Percentiles rank a stretch among this genome's conserved stretches.
Conservation (phyloP, 169 alveolate genomes). For the Cryptosporidium muris region DNA sequence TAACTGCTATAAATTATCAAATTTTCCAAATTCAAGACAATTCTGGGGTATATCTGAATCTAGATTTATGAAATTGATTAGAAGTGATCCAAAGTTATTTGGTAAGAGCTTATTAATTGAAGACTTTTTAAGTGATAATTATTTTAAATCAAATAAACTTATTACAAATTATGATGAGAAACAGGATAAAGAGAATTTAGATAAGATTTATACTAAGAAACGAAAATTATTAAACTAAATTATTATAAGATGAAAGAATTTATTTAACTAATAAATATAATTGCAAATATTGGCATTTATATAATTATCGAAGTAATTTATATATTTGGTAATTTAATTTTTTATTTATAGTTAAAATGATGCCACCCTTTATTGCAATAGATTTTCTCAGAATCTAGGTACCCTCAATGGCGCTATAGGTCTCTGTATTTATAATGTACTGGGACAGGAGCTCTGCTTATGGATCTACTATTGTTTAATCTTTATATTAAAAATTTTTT, state of each 20-base stretch:
- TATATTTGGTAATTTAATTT: too few species aligned
- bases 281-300: neutral
- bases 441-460: too few species aligned
- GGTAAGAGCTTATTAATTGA: neutral
- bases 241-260: neutral
- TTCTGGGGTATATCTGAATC: slow-evolving; percentile 51
- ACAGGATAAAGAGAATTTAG: neutral
- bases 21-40: neutral
- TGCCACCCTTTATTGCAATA: too few species aligned
- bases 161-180: neutral
- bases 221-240: neutral
- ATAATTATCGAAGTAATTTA: too few species aligned
- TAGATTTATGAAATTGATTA: slow-evolving; percentile 3
- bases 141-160: neutral
- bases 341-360: too few species aligned
- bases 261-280: neutral
- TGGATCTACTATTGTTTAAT: too few species aligned
- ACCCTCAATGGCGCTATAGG: too few species aligned
- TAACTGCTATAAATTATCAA: slow-evolving; percentile 11
- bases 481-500: too few species aligned
- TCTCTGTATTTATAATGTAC: too few species aligned
- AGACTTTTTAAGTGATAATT: neutral
- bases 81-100: slow-evolving; percentile 6
- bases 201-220: neutral
- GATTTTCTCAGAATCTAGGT: too few species aligned